Evolutionary conservation across 75 land plant genomes (phyloP).

Genomic region (Selaginella moellendorffii): DNA sequence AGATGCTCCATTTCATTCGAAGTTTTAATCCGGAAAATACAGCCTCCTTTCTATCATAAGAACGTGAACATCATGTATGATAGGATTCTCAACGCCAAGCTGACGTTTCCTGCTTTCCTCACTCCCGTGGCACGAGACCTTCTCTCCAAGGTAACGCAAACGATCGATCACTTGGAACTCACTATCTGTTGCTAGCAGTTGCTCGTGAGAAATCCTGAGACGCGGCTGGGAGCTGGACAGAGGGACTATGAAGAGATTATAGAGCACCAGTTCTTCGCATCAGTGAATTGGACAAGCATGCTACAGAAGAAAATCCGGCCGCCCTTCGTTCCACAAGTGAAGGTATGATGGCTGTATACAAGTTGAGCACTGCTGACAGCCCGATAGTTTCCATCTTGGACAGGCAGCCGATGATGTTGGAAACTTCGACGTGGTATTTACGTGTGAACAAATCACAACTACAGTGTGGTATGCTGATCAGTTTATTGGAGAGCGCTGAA

Average conservation of each 20-base stretch:
- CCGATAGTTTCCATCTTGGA: neutral
- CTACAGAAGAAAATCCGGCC: neutral
- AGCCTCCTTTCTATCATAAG: neutral
- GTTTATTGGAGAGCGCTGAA: too few species aligned
- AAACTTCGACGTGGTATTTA: neutral
- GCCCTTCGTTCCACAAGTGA: neutral
- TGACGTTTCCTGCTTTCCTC: neutral
- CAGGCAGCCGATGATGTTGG: neutral
- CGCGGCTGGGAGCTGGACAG: neutral
- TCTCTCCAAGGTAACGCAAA: neutral
- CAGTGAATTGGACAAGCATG: neutral
- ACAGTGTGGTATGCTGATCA: too few species aligned
- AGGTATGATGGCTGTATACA: neutral
- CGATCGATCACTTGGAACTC: neutral
- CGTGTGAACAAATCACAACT: too few species aligned
- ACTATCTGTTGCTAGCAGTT: neutral
- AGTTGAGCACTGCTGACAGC: neutral
- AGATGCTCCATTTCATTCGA: neutral
- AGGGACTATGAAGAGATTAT: neutral
- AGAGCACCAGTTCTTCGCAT: neutral
- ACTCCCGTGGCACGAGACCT: neutral
- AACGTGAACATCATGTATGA: neutral
- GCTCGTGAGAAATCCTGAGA: neutral
- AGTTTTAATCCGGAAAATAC: neutral
- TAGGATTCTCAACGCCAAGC: neutral